Evolutionary conservation across 2,329 filamentous ascomycete genomes (phyloP), one percentile per base, ranked within the genome.

Genomic region (Ceratocystis albifundus): DNA sequence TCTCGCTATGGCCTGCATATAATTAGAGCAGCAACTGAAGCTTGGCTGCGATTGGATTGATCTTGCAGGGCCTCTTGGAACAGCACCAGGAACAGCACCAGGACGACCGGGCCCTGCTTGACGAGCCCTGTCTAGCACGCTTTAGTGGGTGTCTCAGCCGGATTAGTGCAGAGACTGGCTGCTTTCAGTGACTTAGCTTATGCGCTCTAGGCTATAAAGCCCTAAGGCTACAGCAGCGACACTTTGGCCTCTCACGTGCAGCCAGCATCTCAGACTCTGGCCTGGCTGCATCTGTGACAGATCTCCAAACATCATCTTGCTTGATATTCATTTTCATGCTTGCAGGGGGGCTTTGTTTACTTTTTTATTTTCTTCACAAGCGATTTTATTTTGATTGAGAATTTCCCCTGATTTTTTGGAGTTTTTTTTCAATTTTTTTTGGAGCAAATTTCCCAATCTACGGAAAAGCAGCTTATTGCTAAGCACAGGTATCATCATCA

Each of bases 311-410:
- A 57, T 25, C 53, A 57, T 25, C 22, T 53, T 10, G 48, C 36
- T 57, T 44, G 57, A n/a, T 22, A 17, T 44, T 44, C 57, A 28
- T 61, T n/a, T 32, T 22, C 32, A n/a, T 20, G 32, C 30, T 32
- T 57, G 25, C 53, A 57, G 30, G 53, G 53, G 53, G 53, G n/a
- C 10, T 62, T 62, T 62, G 59, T 62, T 44, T 62, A 30, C 61
- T 62, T 44, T 62, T n/a, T 12, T 30, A 15, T 41, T 41, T 12
- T 41, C 36, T 41, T 15, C 36, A 22, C 25, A 10, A 22, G 36
- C 3, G 1, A 20, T 15, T 62, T 62, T 62, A n/a, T 44, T 45
- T 20, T 44, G 12, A 22, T 44, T 62, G 28, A 4, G 17, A 12
- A 45, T 62, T 62, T 62, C 41, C 41, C 61, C 44, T 62, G 36